Base-by-base conservation (phyloP, 1,284 basidiomycete species). In the Puccinia polysora region DNA sequence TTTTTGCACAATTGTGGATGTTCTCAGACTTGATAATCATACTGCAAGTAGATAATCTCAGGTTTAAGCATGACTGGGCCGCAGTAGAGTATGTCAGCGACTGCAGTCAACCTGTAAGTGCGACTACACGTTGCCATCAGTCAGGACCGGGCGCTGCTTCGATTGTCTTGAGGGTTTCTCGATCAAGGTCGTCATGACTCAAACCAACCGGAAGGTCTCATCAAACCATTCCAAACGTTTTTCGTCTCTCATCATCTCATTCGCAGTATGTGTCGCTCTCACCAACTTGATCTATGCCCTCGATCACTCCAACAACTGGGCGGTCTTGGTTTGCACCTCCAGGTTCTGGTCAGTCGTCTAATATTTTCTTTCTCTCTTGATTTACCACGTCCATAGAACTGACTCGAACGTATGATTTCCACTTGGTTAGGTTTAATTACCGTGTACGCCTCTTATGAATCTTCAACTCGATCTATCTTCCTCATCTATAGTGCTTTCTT, bases 401-500 rank as follows among this genome's bases (percentile, higher is more conserved):
- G 6, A 34, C 67, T 74, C 4, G 3, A 14, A 30, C 4, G 25
- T 30, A 49, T 74, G 20, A 71, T 74, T 10, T 75, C 73, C 74
- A n/a, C n/a, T n/a, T n/a, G n/a, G n/a, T n/a, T n/a, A 77, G 76
- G 76, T 97, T 98, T 84, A 98, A 98, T 80, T 98, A 98, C 78
- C 84, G 95, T 49, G 93, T 95, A 78, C 69, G 88, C 83, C 36
- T 23, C n/a, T 32, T 34, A 8, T n/a, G 4, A 55, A 0, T 34
- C 50, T 1, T 20, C 30, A 36, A 18, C 45, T 53, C 0, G 23
- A 28, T 0, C n/a, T 38, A 12, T 34, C n/a, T 59, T 59, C 12
- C 30, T 7, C 14, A 36, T 49, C 4, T 47, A n/a, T n/a, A n/a
- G n/a, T n/a, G n/a, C n/a, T n/a, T 58, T 47, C 25, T 34, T 63